Conservation (phyloP, 805 yeast genomes). For the Metschnikowia picachoensis region DNA sequence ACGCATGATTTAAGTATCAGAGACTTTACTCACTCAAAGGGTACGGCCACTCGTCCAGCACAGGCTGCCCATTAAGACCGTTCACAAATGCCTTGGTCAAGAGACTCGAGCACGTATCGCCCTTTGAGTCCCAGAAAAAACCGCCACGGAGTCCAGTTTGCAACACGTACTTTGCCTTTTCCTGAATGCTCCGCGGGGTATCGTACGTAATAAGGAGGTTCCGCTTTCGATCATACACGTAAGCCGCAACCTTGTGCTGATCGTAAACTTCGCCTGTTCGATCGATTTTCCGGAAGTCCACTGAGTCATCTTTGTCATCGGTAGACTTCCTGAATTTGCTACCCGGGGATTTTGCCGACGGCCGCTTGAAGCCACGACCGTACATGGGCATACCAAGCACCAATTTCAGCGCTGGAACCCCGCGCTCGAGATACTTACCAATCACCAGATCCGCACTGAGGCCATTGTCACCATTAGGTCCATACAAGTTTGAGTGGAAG, state of each 20-base stretch:
- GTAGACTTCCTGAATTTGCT: conserved; percentile 27
- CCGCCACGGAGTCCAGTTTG: conserved; percentile 66
- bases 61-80: conserved; percentile 1
- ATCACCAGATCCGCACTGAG: conserved; percentile 51
- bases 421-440: conserved; percentile 35
- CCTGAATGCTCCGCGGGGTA: conserved; percentile 45
- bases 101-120: conserved; percentile 47
- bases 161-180: conserved; percentile 59
- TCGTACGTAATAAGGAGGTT: conserved; percentile 48
- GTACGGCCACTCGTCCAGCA: no score
- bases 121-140: conserved; percentile 94
- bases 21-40: no score
- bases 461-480: conserved; percentile 34
- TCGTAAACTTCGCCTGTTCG: conserved; percentile 51
- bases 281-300: conserved; percentile 58
- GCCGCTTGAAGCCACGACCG: conserved; percentile 47
- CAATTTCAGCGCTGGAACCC: conserved; percentile 49
- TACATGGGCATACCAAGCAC: conserved; percentile 86
- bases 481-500: conserved; percentile 68
- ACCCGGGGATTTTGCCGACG: conserved; percentile 28
- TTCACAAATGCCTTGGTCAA: conserved; percentile 37
- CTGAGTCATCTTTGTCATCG: conserved; percentile 29
- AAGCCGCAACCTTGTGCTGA: conserved; percentile 42
- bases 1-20: no score
- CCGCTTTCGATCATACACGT: conserved; percentile 12